Conservation (phyloP, 306 rosid genomes). For the Prunus mira region DNA sequence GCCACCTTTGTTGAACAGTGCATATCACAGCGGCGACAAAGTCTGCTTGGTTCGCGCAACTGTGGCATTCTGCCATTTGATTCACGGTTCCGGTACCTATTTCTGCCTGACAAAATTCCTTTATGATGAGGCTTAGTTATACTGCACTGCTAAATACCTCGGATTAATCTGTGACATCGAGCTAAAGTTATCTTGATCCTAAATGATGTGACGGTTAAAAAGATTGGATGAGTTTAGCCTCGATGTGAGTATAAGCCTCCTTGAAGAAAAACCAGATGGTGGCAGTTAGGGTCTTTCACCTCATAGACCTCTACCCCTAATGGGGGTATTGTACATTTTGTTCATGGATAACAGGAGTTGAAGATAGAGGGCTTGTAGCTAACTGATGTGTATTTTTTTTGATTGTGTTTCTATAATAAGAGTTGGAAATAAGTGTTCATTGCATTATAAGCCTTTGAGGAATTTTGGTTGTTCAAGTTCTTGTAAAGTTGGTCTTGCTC, state of each 20-base stretch:
- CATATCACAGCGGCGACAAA: constrained; percentile 60
- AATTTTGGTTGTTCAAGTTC: constrained; percentile 7
- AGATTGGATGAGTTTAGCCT: not conserved
- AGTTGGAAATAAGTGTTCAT: not conserved
- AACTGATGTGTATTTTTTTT: not conserved
- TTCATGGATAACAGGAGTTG: constrained; percentile 20
- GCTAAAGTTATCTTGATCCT: not conserved
- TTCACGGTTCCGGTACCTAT: constrained; percentile 65
- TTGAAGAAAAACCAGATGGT: constrained; percentile 7
- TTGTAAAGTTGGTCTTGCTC: not conserved
- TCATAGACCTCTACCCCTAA: constrained; percentile 9
- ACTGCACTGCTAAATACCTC: not conserved
- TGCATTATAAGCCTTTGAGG: not conserved
- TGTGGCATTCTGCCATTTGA: constrained; percentile 70
- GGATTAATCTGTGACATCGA: not conserved
- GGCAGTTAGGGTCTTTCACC: constrained; percentile 24
- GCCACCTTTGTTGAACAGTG: constrained; percentile 67
- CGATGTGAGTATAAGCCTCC: not conserved
- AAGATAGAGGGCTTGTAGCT: not conserved
- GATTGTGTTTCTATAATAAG: constrained; percentile 16
- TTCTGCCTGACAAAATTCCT: constrained; percentile 37
- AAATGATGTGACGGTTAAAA: not conserved
- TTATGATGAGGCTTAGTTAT: not conserved
- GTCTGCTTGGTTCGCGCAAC: constrained; percentile 60
- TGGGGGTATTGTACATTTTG: constrained; percentile 35